Evolutionary conservation across 805 yeast species (phyloP), one percentile per base, ranked within the genome.

Genomic region (Candida lessepsii): DNA sequence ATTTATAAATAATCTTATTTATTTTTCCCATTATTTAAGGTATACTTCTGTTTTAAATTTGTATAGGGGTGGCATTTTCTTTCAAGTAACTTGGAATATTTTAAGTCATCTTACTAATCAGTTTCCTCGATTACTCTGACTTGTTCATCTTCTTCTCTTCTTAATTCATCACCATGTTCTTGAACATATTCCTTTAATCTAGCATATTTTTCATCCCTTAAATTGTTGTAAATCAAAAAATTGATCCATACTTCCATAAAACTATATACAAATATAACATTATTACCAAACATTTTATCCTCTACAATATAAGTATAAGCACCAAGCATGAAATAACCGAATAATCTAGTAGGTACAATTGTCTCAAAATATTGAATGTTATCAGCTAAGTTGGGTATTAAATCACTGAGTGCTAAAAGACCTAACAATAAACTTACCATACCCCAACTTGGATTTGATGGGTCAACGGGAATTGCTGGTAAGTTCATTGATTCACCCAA

Each of bases 191-290:
- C 56, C 49, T 76, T 75, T 39, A 71, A 63, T 43, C 75, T 67
- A 42, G 67, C 65, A 44, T 70, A 68, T 52, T 72, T 77, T 52
- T 83, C 91, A 45, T 83, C 89, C 51, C 80, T 74, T 44, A 84
- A 63, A 30, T 81, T 71, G 53, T 73, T 76, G 57, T 71, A 83
- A 24, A 81, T 70, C 47, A 83, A 61, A 42, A 81, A 78, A 51
- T 81, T 78, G 52, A 79, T 66, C 88, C 90, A 84, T 23, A 83
- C 71, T 57, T 84, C 93, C 46, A 76, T 52, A 46, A 83, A 81
- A 21, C 78, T 58, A 53, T 73, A 81, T 4, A 73, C 63, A 47
- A 84, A 81, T 3, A 81, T 75, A 33, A 78, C 62, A 52, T 78
- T 80, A 60, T 83, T 83, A 53, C 83, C 78, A n/a, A 83, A 42